Evolutionary conservation across 768 basidiomycete genomes (phyloP).

Genomic region (Rhizopogon salebrosus): DNA sequence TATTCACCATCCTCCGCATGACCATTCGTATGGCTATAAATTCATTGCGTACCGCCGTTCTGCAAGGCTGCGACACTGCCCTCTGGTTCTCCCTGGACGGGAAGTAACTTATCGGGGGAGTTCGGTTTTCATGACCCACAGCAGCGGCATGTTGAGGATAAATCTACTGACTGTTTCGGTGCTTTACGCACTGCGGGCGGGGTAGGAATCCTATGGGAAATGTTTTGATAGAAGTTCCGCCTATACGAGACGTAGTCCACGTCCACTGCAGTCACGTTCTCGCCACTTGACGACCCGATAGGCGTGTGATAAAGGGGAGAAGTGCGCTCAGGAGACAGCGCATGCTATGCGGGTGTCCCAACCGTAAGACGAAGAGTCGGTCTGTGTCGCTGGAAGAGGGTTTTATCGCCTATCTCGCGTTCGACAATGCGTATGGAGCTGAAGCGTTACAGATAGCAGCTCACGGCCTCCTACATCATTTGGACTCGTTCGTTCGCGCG

Average conservation of each 20-base stretch:
- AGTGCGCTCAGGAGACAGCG: slow-evolving; percentile 46
- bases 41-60: slow-evolving; percentile 28
- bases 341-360: slow-evolving; percentile 31
- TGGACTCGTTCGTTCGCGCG: slow-evolving; percentile 51
- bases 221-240: slow-evolving; percentile 43
- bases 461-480: slow-evolving; percentile 42
- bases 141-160: slow-evolving; percentile 49
- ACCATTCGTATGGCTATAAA: slow-evolving; percentile 33
- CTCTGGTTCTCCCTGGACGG: too few species aligned
- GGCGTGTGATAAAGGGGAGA: slow-evolving; percentile 48
- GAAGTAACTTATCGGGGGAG: slow-evolving; percentile 73
- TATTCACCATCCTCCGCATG: slow-evolving; percentile 42
- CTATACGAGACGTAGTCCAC: slow-evolving; percentile 36
- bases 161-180: slow-evolving; percentile 28
- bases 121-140: slow-evolving; percentile 48
- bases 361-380: slow-evolving; percentile 36
- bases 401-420: slow-evolving; percentile 37
- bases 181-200: slow-evolving; percentile 18
- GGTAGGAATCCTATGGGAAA: slow-evolving; percentile 22
- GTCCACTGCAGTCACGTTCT: slow-evolving; percentile 30
- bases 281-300: slow-evolving; percentile 42
- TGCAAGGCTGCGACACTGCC: slow-evolving; percentile 37
- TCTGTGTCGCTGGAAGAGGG: slow-evolving; percentile 30
- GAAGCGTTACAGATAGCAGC: slow-evolving; percentile 10
- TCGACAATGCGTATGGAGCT: slow-evolving; percentile 37